Percentiles rank a stretch among this genome's conserved stretches.
These are phyloP conservation scores for Scheffersomyces lignosus DNA, from an alignment of 805 yeast species.

Conservation along the genomic window DNA sequence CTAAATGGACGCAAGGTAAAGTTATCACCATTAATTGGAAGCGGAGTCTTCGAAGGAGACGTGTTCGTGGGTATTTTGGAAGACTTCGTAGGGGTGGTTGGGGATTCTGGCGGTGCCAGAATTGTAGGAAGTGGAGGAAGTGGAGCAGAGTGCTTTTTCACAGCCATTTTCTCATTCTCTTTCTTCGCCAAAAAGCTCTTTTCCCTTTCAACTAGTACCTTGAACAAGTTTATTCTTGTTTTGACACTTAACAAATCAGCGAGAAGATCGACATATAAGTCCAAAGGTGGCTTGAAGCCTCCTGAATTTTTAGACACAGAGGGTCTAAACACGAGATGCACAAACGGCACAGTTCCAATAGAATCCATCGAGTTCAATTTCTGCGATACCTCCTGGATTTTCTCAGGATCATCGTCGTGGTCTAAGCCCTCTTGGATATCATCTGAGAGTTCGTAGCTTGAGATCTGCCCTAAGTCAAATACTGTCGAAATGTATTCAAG, in stretches of 20 bases:
- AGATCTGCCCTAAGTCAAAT: conserved; percentile 21
- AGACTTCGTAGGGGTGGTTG: conserved; percentile 10
- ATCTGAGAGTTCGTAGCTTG: conserved; percentile 28
- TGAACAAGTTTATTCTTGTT: conserved; percentile 19
- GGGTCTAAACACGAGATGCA: conserved; percentile 42
- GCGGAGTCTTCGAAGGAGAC: not conserved
- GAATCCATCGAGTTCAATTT: conserved; percentile 34
- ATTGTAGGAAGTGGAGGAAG: conserved; percentile 11
- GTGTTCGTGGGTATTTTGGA: not conserved
- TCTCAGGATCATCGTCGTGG: conserved; percentile 2
- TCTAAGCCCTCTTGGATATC: conserved; percentile 15
- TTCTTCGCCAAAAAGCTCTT: conserved; percentile 27
- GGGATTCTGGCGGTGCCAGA: conserved; percentile 9
- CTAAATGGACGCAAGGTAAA: conserved; percentile 43
- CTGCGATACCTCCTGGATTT: conserved; percentile 3
- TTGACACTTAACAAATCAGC: conserved; percentile 26
- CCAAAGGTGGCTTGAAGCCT: conserved; percentile 42
- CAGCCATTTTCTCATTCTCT: conserved; percentile 27
- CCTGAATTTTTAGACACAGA: conserved; percentile 32
- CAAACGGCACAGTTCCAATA: conserved; percentile 39
- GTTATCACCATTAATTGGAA: conserved; percentile 7
- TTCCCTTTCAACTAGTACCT: conserved; percentile 24
- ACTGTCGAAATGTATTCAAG: conserved; percentile 33
- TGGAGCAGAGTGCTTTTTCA: conserved; percentile 18
- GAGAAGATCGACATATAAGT: conserved; percentile 24